These are phyloP conservation scores for Pharnaceum exiguum DNA, from an alignment of 148 eudicot genomes.

Conservation along the genomic window DNA sequence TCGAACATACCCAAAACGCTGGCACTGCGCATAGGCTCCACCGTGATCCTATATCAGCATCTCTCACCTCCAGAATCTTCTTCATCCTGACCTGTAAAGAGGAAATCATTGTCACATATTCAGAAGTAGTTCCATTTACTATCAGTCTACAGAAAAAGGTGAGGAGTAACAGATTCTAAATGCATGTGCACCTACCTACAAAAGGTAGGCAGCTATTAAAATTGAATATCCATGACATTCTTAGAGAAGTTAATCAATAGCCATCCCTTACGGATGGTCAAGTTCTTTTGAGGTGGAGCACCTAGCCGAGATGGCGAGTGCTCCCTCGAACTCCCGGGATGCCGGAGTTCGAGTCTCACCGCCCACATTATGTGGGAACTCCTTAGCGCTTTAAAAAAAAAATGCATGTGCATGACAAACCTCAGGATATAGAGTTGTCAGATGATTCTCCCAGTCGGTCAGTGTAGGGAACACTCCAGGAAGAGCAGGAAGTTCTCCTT, in stretches of 20 bases:
- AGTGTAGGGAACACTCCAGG: conserved; percentile 91
- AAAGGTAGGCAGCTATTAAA: too few relatives aligned
- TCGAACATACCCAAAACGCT: conserved; percentile 82
- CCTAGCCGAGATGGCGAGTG: too few relatives aligned
- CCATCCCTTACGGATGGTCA: too few relatives aligned
- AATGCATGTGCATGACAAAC: conserved; percentile 28
- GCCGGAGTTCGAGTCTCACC: too few relatives aligned
- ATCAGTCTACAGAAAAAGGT: neutral
- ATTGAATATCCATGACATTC: too few relatives aligned
- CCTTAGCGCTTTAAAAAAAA: too few relatives aligned
- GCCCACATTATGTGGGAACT: too few relatives aligned
- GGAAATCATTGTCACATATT: conserved; percentile 5
- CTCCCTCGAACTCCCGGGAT: too few relatives aligned
- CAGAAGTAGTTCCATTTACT: neutral
- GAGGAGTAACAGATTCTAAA: neutral
- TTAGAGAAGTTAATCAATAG: too few relatives aligned
- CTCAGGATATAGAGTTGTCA: conserved; percentile 97
- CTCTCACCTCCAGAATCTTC: conserved; percentile 96
- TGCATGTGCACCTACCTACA: too few relatives aligned
- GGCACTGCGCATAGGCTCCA: conserved; percentile 96
- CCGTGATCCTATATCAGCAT: conserved; percentile 99
- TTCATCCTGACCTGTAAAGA: conserved; percentile 85
- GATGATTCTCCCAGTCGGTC: conserved; percentile 98
- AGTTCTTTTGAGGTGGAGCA: too few relatives aligned
- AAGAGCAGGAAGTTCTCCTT: conserved; percentile 79